Evolutionary conservation across 2,329 filamentous ascomycete genomes (phyloP).

Genomic region (Xenoacremonium recifei): DNA sequence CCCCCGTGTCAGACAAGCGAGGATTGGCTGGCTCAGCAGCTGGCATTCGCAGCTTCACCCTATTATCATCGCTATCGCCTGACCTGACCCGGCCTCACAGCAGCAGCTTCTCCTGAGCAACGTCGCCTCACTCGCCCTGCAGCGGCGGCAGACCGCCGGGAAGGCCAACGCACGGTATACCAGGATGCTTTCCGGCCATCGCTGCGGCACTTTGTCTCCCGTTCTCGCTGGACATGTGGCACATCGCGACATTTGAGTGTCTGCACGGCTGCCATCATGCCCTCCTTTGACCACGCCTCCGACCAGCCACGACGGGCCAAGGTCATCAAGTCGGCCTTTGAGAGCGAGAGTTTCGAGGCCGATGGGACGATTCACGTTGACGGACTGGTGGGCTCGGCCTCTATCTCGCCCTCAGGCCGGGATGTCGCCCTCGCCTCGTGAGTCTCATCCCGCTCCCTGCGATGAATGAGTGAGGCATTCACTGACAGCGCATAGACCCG

Average conservation of each 20-base stretch:
- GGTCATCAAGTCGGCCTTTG: conserved; percentile 66
- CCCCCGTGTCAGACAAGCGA: too few relatives aligned
- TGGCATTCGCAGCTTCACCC: too few relatives aligned
- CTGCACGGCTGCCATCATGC: conserved; percentile 41
- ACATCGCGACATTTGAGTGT: conserved; percentile 17
- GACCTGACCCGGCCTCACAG: too few relatives aligned
- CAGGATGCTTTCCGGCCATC: too few relatives aligned
- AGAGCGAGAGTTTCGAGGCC: conserved; percentile 84
- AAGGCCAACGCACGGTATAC: too few relatives aligned
- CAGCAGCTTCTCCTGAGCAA: too few relatives aligned
- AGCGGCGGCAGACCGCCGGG: too few relatives aligned
- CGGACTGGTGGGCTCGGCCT: conserved; percentile 80
- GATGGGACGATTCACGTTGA: conserved; percentile 84
- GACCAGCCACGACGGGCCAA: conserved; percentile 56
- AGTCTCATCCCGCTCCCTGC: conserved; percentile 34
- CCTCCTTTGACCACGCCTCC: conserved; percentile 44
- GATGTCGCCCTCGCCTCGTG: conserved; percentile 86
- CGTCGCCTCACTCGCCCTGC: too few relatives aligned
- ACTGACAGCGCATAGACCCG: conserved; percentile 51
- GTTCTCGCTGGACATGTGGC: conserved; percentile 21
- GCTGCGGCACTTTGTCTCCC: background rate
- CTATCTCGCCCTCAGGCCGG: conserved; percentile 86
- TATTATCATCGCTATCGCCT: too few relatives aligned
- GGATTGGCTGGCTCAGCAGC: too few relatives aligned
- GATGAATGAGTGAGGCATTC: background rate